phyloP scores from a whole-genome alignment of 1,284 basidiomycete genomes.

The Naganishia albida region DNA sequence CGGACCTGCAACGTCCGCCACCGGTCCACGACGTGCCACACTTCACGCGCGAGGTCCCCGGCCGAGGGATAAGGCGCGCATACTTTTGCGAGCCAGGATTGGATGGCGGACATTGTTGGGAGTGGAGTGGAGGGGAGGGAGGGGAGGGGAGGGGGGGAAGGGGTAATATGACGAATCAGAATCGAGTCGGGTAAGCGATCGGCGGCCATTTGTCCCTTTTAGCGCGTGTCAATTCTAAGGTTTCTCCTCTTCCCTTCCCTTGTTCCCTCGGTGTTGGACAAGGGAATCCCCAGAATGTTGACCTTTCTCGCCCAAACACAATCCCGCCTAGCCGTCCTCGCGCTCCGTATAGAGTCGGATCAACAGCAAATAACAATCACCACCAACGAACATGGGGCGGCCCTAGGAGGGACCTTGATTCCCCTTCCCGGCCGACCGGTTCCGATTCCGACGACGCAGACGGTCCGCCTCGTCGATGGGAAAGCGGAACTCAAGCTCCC shows the following conservation, averaged over 20 bases:
- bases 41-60: conserved; percentile 65
- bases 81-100: conserved; percentile 73
- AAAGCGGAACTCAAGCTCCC: conserved; percentile 5
- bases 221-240: neutral
- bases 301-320: neutral
- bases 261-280: neutral
- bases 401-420: neutral
- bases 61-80: conserved; percentile 64
- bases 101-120: conserved; percentile 10
- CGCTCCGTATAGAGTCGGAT: neutral
- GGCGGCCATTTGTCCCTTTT: neutral
- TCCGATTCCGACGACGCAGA: conserved; percentile 5
- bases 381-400: neutral
- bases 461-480: neutral
- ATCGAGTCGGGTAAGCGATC: neutral
- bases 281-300: neutral
- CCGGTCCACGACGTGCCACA: conserved; percentile 65
- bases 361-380: neutral
- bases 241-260: neutral
- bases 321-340: neutral
- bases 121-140: neutral
- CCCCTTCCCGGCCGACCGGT: neutral
- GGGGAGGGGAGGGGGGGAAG: neutral
- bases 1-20: conserved; percentile 75
- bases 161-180: conserved; percentile 6